Base-by-base conservation (phyloP, 2,329 filamentous ascomycete genomes). In the Aureobasidium subglaciale region DNA sequence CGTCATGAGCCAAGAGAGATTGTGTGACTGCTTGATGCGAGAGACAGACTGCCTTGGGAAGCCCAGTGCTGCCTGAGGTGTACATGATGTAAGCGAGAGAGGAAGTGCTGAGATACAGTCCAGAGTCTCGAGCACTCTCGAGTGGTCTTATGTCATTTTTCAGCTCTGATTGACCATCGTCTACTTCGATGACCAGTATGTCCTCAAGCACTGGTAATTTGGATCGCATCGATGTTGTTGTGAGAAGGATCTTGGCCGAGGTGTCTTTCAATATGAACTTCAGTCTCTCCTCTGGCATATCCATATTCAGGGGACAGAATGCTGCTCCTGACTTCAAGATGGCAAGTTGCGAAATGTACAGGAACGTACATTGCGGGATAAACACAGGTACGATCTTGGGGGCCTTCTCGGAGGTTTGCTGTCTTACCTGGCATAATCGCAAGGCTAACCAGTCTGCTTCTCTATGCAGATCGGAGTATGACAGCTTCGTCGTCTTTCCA, bases 51-150 rank as follows among this genome's bases (percentile, higher is more conserved):
- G 90, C 91, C 73, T 96, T 96, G 0, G 91, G 91, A 4, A 84
- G 83, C 11, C 91, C 91, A 0, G 90, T 96, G 5, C 89, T 95
- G 3, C 90, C 90, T 42, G 89, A 95, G 1, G 91, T 96, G 68
- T 95, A 96, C 83, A 96, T 90, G 58, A 96, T 82, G 73, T 96
- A 96, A 22, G 91, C 90, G 22, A 91, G 68, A 58, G 54, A 41
- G 13, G 49, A 41, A 34, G 38, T n/a, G 10, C 27, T 11, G 13
- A 22, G 27, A 25, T 18, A 32, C 13, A 30, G 5, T 10, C 38
- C 18, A 25, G n/a, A n/a, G 25, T 27, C 18, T 43, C 41, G 25
- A 25, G 16, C 22, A 34, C 15, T 22, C 22, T 20, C 5, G 24
- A 29, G 18, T 2, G 4, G 29, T 35, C 9, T 15, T 2, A n/a